These are phyloP conservation scores for Monilinia fructigena DNA, from an alignment of 2,329 filamentous ascomycete genomes.

Conservation along the genomic window DNA sequence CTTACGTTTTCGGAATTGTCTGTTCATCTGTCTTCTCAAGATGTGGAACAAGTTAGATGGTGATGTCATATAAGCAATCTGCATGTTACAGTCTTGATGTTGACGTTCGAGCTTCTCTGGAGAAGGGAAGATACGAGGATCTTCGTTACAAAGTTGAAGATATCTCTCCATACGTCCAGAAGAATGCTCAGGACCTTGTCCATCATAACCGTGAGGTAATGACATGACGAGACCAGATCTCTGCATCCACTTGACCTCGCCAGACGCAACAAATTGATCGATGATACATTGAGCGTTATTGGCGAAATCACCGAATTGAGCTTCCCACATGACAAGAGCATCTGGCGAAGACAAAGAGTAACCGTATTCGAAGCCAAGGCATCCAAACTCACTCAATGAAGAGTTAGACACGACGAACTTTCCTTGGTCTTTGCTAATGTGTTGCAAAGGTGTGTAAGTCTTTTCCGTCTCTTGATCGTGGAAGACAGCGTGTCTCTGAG, in stretches of 20 bases:
- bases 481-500: constrained; percentile 93
- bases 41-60: constrained; percentile 96
- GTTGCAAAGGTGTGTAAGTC: constrained; percentile 88
- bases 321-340: constrained; percentile 98
- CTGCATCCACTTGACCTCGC: constrained; percentile 98
- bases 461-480: constrained; percentile 95
- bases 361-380: constrained; percentile 95
- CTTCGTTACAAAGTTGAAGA: constrained; percentile 95
- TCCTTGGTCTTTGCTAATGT: constrained; percentile 86
- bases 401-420: constrained; percentile 98
- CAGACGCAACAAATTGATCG: constrained; percentile 97
- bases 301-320: constrained; percentile 98
- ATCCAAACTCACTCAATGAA: constrained; percentile 68
- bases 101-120: constrained; percentile 89
- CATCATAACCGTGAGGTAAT: constrained; percentile 95
- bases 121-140: constrained; percentile 87
- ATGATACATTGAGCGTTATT: constrained; percentile 99
- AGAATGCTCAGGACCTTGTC: constrained; percentile 96
- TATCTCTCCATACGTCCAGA: constrained; percentile 97
- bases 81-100: constrained; percentile 99
- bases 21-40: constrained; percentile 94
- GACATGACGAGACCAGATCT: constrained; percentile 95
- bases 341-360: constrained; percentile 97
- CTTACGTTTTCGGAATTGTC: constrained; percentile 98
- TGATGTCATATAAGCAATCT: constrained; percentile 95